Evolutionary conservation across 169 alveolate species (phyloP).

Genomic region (Cryptosporidium muris): DNA sequence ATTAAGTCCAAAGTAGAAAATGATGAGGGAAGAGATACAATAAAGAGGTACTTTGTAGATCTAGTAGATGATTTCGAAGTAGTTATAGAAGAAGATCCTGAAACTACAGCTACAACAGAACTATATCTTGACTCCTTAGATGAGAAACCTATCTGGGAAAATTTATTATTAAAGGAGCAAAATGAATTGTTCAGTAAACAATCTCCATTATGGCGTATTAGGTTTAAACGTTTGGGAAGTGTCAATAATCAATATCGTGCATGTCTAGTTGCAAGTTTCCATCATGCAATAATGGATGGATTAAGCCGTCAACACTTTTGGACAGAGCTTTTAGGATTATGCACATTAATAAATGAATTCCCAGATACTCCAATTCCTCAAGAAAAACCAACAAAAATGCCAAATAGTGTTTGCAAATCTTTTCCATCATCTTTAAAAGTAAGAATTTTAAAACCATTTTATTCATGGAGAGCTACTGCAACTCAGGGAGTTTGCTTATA

Average conservation of each 20-base stretch:
- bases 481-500: constrained; percentile 67
- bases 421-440: constrained; percentile 65
- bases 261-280: constrained; percentile 74
- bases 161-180: constrained; percentile 30
- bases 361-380: constrained; percentile 48
- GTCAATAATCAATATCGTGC: constrained; percentile 55
- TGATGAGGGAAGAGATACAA: constrained; percentile 15
- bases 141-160: constrained; percentile 63
- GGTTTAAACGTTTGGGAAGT: constrained; percentile 39
- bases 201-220: constrained; percentile 67
- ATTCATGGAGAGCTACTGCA: constrained; percentile 71
- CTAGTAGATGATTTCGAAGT: constrained; percentile 36
- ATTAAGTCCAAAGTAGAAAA: constrained; percentile 29
- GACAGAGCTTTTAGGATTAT: constrained; percentile 72
- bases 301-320: constrained; percentile 76
- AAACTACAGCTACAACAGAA: not conserved
- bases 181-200: constrained; percentile 58
- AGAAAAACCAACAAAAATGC: constrained; percentile 32
- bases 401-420: constrained; percentile 59
- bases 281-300: constrained; percentile 78
- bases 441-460: constrained; percentile 42
- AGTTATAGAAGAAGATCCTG: constrained; percentile 31
- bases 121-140: not conserved
- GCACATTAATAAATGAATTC: constrained; percentile 37
- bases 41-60: constrained; percentile 53